Conservation (phyloP, 805 yeast species). For the Lachancea dasiensis region DNA sequence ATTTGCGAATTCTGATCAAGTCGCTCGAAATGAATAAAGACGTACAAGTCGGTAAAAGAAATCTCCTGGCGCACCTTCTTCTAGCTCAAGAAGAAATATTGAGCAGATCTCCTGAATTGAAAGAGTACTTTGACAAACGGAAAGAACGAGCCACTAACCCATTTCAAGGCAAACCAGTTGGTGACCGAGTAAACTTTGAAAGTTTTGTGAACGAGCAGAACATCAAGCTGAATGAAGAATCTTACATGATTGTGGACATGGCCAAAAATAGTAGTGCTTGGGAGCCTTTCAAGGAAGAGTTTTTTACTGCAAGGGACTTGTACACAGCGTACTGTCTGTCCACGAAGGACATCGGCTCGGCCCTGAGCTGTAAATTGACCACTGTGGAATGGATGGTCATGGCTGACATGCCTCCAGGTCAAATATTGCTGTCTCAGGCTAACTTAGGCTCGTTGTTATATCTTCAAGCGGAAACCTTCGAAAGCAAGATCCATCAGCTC, state of each 20-base stretch:
- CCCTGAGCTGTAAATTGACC: constrained; percentile 53
- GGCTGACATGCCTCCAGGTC: constrained; percentile 62
- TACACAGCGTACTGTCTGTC: constrained; percentile 65
- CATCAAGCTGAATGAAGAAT: constrained; percentile 27
- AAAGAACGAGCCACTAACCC: constrained; percentile 21
- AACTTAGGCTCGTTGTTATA: constrained; percentile 66
- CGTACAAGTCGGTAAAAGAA: constrained; percentile 47
- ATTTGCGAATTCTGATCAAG: constrained; percentile 61
- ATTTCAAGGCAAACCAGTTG: constrained; percentile 11
- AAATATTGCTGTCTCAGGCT: constrained; percentile 57
- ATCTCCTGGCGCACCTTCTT: constrained; percentile 54
- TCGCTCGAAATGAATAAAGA: constrained; percentile 52
- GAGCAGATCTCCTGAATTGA: constrained; percentile 35
- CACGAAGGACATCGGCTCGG: constrained; percentile 58
- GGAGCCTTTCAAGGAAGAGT: constrained; percentile 72
- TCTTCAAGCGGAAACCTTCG: constrained; percentile 59
- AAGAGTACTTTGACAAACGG: constrained; percentile 30
- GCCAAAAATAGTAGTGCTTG: constrained; percentile 46
- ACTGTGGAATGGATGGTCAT: constrained; percentile 69
- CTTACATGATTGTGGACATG: constrained; percentile 29
- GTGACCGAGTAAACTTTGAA: constrained; percentile 20
- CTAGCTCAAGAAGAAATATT: constrained; percentile 64
- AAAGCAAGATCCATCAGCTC: constrained; percentile 38
- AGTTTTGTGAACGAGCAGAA: constrained; percentile 25
- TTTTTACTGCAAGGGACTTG: constrained; percentile 70